These are phyloP conservation scores for Eutypella sp. DNA, from an alignment of 2,329 filamentous ascomycete species.

Conservation along the genomic window DNA sequence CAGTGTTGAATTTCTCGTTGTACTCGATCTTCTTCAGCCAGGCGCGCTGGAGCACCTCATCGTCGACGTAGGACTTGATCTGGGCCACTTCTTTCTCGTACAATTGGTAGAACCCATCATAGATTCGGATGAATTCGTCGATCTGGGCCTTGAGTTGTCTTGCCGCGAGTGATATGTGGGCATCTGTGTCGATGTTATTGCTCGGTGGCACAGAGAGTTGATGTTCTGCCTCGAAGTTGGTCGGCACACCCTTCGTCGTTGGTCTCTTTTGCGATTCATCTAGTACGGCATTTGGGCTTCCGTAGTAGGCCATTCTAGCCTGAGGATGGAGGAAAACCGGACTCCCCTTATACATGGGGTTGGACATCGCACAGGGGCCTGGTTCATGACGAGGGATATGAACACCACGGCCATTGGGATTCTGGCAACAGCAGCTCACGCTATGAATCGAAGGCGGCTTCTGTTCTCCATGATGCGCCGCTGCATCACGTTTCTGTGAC, in stretches of 20 bases:
- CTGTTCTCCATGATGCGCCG: neutral
- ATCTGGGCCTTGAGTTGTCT: slow-evolving; percentile 20
- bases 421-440: neutral
- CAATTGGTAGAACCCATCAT: slow-evolving; percentile 14
- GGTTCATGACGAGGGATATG: neutral
- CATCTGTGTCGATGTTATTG: slow-evolving; percentile 7
- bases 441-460: neutral
- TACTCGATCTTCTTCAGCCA: slow-evolving; percentile 22
- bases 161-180: slow-evolving; percentile 20
- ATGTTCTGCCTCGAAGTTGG: neutral
- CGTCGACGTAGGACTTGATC: slow-evolving; percentile 18
- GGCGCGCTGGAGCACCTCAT: slow-evolving; percentile 18
- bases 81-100: slow-evolving; percentile 18
- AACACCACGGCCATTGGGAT: neutral
- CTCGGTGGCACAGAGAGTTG: neutral
- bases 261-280: neutral
- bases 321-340: neutral
- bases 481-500: neutral
- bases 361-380: neutral
- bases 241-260: neutral
- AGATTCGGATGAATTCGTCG: slow-evolving; percentile 18
- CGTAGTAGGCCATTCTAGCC: neutral
- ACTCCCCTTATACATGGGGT: neutral
- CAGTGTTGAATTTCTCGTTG: slow-evolving; percentile 10
- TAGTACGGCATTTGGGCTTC: neutral